Evolutionary conservation across 306 rosid genomes (phyloP), one percentile per base, ranked within the genome.

Genomic region (Trifolium fragiferum): DNA sequence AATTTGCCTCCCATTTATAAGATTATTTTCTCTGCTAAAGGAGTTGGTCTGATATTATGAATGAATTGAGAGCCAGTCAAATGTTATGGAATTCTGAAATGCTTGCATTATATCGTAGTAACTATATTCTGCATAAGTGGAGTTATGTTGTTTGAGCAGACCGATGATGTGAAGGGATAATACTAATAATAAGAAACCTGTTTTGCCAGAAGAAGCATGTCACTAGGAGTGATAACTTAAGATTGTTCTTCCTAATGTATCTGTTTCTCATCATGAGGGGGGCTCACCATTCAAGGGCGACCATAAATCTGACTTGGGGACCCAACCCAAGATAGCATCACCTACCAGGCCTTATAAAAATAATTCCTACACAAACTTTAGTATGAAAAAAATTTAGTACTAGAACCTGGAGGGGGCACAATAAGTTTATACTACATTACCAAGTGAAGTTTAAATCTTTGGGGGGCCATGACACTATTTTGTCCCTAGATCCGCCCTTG

Each of bases 1-100:
- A 72, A 49, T 81, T 76, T 87, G 86, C 91, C 82, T 85, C 82
- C 59, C 76, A 40, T 81, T 66, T 81, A 51, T 86, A 25, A 80
- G 57, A 63, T 73, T 82, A 70, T 51, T 82, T 82, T 65, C 16
- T 67, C 85, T 80, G 68, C 83, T 16, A 81, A 83, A 79, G 87
- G 88, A 79, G 85, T 81, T 68, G 73, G 76, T 81, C 82, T 83
- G 83, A 86, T 87, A 78, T 76, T 76, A 75, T 83, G 81, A 84
- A 79, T 74, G 81, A 38, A 19, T 64, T 19, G 35, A 80, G 82
- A 65, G 82, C 72, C 82, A 79, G 82, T 76, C 75, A 70, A 81
- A 68, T 84, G 81, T 66, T 76, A 49, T 83, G 86, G 84, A 74
- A 72, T 83, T 85, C 80, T 59, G 85, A 80, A 77, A 79, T 82